Conservation (phyloP, 805 yeast species). For the Kregervanrija delftensis region DNA sequence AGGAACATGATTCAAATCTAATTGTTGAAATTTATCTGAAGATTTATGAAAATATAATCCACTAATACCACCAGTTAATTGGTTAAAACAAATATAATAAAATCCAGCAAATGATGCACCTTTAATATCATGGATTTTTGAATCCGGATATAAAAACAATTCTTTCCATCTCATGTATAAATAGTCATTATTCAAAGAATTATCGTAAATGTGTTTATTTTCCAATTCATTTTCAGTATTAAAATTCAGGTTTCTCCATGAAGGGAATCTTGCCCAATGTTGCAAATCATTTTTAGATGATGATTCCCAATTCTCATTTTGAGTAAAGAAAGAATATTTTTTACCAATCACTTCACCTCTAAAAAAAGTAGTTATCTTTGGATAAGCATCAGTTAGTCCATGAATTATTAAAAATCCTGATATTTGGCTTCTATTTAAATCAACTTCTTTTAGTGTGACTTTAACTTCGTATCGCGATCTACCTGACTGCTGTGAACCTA, state of each 20-base stretch:
- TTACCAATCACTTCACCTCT: constrained; percentile 64
- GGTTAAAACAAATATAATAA: constrained; percentile 80
- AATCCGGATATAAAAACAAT: constrained; percentile 76
- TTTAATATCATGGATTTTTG: constrained; percentile 47
- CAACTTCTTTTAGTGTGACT: constrained; percentile 66
- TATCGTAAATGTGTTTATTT: constrained; percentile 20
- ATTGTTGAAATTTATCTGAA: constrained; percentile 75
- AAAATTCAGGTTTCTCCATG: constrained; percentile 29
- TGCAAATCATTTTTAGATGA: constrained; percentile 44
- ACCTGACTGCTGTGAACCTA: constrained; percentile 69
- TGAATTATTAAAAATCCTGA: constrained; percentile 61
- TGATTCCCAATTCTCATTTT: constrained; percentile 48
- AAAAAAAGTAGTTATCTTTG: constrained; percentile 64
- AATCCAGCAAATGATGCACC: constrained; percentile 92
- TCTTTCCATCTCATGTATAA: constrained; percentile 96
- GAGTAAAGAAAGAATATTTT: constrained; percentile 52
- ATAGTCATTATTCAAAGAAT: constrained; percentile 32
- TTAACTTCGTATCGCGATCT: constrained; percentile 56
- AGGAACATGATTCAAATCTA: constrained; percentile 53
- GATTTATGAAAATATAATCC: constrained; percentile 79
- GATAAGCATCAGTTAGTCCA: constrained; percentile 56
- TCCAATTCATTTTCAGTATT: constrained; percentile 24
- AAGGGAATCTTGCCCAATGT: constrained; percentile 54
- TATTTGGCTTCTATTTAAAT: constrained; percentile 41
- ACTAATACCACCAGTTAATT: constrained; percentile 61